These are phyloP conservation scores for Sophora flavescens DNA, from an alignment of 306 rosid genomes.

Conservation along the genomic window DNA sequence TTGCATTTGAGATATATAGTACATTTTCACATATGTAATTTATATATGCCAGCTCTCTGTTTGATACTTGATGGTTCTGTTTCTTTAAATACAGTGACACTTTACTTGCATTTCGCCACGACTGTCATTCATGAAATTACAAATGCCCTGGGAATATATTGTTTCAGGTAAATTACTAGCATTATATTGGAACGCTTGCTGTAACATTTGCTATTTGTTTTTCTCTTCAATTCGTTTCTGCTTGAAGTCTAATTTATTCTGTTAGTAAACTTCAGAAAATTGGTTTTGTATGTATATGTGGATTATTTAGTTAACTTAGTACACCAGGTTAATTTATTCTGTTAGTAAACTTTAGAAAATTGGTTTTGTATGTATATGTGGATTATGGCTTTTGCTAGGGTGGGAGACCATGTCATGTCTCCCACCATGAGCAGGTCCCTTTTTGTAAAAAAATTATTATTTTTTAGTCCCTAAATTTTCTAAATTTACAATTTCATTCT, in stretches of 20 bases:
- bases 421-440: too few species aligned
- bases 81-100: conserved; percentile 58
- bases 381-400: too few species aligned
- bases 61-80: conserved; percentile 38
- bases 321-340: background rate
- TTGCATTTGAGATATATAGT: conserved; percentile 28
- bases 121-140: conserved; percentile 86
- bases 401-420: too few species aligned
- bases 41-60: background rate
- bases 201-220: conserved; percentile 10
- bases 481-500: too few species aligned
- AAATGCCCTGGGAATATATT: conserved; percentile 84
- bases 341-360: too few species aligned
- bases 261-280: background rate
- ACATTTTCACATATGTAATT: background rate
- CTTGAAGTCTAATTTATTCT: conserved; percentile 11
- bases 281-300: conserved; percentile 10
- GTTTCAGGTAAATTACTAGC: conserved; percentile 83
- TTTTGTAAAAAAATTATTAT: too few species aligned
- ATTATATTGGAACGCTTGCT: background rate
- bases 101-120: conserved; percentile 86
- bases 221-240: conserved; percentile 29
- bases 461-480: too few species aligned
- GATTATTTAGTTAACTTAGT: conserved; percentile 21
- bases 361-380: too few species aligned